phyloP scores from a whole-genome alignment of 2,329 filamentous ascomycete genomes.

The Pseudogymnoascus sp. region DNA sequence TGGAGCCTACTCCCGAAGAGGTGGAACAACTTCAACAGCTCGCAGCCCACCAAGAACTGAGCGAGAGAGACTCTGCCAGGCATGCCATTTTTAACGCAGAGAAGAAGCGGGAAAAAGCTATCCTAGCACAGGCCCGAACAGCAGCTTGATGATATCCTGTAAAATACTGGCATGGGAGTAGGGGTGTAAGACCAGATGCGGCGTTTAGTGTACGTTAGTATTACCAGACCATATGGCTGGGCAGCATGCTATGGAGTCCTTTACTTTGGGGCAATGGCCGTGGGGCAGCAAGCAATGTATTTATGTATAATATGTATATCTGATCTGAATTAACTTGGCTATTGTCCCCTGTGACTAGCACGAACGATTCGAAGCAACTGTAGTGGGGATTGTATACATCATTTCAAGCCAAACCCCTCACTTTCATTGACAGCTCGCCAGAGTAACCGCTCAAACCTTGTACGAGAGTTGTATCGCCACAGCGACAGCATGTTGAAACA shows the following conservation, averaged over 20 bases:
- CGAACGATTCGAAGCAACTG: background rate
- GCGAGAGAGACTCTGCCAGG: constrained; percentile 45
- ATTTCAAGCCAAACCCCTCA: constrained; percentile 87
- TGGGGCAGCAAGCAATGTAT: background rate
- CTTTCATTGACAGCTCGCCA: constrained; percentile 86
- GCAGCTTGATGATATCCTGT: constrained; percentile 11
- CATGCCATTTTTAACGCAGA: constrained; percentile 44
- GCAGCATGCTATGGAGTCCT: constrained; percentile 8
- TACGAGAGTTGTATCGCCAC: constrained; percentile 59
- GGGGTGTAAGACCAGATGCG: background rate
- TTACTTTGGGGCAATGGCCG: constrained; percentile 9
- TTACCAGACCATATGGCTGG: background rate
- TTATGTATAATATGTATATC: background rate
- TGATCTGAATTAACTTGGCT: background rate
- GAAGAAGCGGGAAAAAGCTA: constrained; percentile 52
- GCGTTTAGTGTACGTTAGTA: constrained; percentile 10
- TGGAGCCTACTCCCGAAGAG: constrained; percentile 53
- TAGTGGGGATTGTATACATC: constrained; percentile 11
- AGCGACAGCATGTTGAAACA: constrained; percentile 83
- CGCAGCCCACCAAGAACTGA: constrained; percentile 43
- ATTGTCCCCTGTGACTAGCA: background rate
- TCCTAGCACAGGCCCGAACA: constrained; percentile 45
- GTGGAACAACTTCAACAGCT: constrained; percentile 47
- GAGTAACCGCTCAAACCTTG: constrained; percentile 60
- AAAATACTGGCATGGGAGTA: constrained; percentile 2